These are phyloP conservation scores for Houttuynia cordata DNA, from an alignment of 164 flowering plant genomes.

Conservation along the genomic window DNA sequence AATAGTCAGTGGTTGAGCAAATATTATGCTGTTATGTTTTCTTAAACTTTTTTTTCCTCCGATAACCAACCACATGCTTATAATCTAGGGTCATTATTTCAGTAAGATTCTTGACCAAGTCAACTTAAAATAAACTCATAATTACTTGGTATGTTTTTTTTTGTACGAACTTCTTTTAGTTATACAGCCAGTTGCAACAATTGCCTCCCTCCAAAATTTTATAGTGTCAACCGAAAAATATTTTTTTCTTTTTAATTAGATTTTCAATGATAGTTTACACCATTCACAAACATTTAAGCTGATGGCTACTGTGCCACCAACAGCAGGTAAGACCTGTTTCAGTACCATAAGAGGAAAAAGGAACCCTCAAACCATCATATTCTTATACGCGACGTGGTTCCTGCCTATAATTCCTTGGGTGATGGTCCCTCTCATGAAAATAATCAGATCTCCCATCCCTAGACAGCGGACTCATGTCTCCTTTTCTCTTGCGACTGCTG, in stretches of 20 bases:
- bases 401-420: slow-evolving; percentile 6
- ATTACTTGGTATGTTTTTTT: too few species aligned
- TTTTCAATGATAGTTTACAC: slow-evolving; percentile 1
- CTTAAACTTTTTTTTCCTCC: too few species aligned
- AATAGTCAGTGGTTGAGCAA: too few species aligned
- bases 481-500: slow-evolving; percentile 34
- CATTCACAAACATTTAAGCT: neutral
- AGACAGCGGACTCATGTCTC: slow-evolving; percentile 6
- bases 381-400: neutral
- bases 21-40: too few species aligned
- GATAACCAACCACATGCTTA: too few species aligned
- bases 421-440: neutral
- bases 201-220: too few species aligned
- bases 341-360: neutral
- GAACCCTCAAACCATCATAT: neutral
- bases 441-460: slow-evolving; percentile 3
- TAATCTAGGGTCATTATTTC: too few species aligned
- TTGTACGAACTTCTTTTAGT: too few species aligned
- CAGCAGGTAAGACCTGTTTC: neutral
- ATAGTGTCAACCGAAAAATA: neutral
- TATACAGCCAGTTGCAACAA: too few species aligned
- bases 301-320: too few species aligned
- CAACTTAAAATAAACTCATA: too few species aligned
- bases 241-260: neutral
- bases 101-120: too few species aligned